Base-by-base conservation (phyloP, 495 filamentous ascomycete species). In the Trichoderma parareesei region DNA sequence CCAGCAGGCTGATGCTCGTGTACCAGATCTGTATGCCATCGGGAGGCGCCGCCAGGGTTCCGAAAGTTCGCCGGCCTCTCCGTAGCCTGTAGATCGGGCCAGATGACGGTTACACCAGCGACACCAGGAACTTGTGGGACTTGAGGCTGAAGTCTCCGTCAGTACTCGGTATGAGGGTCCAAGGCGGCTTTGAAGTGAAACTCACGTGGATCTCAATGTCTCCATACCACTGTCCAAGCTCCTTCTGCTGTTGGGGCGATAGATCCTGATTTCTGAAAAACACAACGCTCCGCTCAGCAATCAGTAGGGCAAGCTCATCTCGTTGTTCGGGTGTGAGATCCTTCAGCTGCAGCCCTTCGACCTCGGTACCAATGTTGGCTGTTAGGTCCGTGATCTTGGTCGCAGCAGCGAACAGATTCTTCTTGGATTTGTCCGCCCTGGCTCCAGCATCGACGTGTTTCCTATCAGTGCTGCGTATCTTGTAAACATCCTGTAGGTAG, bases 181-280 rank as follows among this genome's bases (percentile, higher is more conserved):
- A 42, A 5, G 14, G 35, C 35, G 35, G 11, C 10, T 4, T 13
- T 3, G 35, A 41, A 16, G 41, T 16, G 2, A 57, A 20, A 72
- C 81, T 74, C 76, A 88, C 85, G 71, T 90, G 88, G 38, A 90
- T 71, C 66, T 91, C 87, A 48, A 88, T 73, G 65, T 87, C 83
- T 0, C 88, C 88, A 69, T 78, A 90, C 66, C 81, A 82, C 69
- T 90, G 82, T 1, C 87, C 87, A 11, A 91, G 73, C 16, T 77
- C 79, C 62, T 86, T 86, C 68, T 90, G 88, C 68, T 90, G 79
- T 67, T 90, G 85, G 1, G 88, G 87, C 7, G 80, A 78, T 53
- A 92, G 76, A 63, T 90, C 86, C 68, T 92, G 89, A 66, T 90
- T 79, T 5, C 89, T 79, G 76, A 91, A 88, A 73, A 92, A 90